Evolutionary conservation across 2,329 filamentous ascomycete species (phyloP), one percentile per base, ranked within the genome.

Genomic region (Ophiostoma fasciatum): DNA sequence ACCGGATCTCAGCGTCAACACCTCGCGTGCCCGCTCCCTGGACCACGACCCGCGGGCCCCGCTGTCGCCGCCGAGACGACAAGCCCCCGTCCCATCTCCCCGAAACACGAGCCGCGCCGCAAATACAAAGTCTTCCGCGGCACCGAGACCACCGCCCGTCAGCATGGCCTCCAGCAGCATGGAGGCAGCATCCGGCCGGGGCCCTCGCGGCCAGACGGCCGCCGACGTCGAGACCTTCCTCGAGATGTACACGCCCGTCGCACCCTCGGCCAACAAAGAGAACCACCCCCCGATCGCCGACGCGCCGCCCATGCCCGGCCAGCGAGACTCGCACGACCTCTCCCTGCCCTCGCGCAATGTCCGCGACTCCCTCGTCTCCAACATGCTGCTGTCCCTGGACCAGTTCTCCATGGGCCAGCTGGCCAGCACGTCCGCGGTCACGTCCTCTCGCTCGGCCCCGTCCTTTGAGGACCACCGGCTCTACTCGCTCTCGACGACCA

Each of bases 311-410:
- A 47, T 40, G 42, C 44, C 51, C 44, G 44, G 49, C 46, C 51
- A 55, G 37, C 62, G 68, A 45, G 77, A 87, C 58, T 84, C 80
- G 33, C 87, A 94, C 63, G 87, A 94, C 55, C 68, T 94, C 43
- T 87, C 82, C 39, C 67, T 93, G 49, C 78, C 78, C 34, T 74
- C 80, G 33, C 68, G 77, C 42, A 74, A 82, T 53, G 74, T 82
- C 44, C 76, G 88, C 47, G 83, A 93, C 52, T 94, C 87, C 25
- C 76, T 98, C 46, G 84, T 98, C 41, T 81, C 90, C 57, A 93
- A 94, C 57, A 90, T 98, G 79, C 74, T 96, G 42, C 66, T 90
- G 45, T 94, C 87, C 28, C 76, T 98, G 45, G 88, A 94, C 58
- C 81, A 88, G 56, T 75, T 88, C 51, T 78, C 73, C 28, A 65